phyloP scores from a whole-genome alignment of 768 basidiomycete genomes.

The Mycena rebaudengoi region DNA sequence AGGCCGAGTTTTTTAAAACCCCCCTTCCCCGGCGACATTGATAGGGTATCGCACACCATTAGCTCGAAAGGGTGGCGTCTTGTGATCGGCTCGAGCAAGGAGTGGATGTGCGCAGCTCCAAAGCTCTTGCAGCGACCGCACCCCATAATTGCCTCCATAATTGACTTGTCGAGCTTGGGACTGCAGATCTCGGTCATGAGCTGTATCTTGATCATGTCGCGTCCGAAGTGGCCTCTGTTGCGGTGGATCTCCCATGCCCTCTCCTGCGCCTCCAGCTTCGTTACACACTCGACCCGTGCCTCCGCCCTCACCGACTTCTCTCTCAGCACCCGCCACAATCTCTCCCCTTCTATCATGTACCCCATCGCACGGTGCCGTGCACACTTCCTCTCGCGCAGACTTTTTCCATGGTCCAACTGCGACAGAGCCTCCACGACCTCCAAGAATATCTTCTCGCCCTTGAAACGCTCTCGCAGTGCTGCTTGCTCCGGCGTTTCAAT shows the following conservation, averaged over 20 bases:
- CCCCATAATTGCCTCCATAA: slow-evolving; percentile 32
- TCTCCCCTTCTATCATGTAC: slow-evolving; percentile 30
- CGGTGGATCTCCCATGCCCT: slow-evolving; percentile 30
- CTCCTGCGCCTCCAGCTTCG: slow-evolving; percentile 31
- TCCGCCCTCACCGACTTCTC: neutral
- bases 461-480: slow-evolving; percentile 1
- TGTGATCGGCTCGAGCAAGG: slow-evolving; percentile 1
- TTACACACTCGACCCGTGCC: slow-evolving; percentile 34
- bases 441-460: slow-evolving; percentile 23
- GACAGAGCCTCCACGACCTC: slow-evolving; percentile 18
- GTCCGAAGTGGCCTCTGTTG: slow-evolving; percentile 38
- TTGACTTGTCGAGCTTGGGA: slow-evolving; percentile 35
- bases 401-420: slow-evolving; percentile 17
- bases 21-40: slow-evolving; percentile 8
- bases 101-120: neutral
- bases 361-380: slow-evolving; percentile 19
- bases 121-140: slow-evolving; percentile 27
- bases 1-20: slow-evolving; percentile 2
- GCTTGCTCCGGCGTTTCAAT: slow-evolving; percentile 10
- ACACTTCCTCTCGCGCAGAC: neutral
- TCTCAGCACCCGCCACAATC: slow-evolving; percentile 27
- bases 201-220: slow-evolving; percentile 40
- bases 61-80: neutral
- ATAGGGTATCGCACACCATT: slow-evolving; percentile 5
- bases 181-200: slow-evolving; percentile 36